Evolutionary conservation across 2,329 filamentous ascomycete genomes (phyloP), one percentile per base, ranked within the genome.

Genomic region (Chaetomium olivaceum): DNA sequence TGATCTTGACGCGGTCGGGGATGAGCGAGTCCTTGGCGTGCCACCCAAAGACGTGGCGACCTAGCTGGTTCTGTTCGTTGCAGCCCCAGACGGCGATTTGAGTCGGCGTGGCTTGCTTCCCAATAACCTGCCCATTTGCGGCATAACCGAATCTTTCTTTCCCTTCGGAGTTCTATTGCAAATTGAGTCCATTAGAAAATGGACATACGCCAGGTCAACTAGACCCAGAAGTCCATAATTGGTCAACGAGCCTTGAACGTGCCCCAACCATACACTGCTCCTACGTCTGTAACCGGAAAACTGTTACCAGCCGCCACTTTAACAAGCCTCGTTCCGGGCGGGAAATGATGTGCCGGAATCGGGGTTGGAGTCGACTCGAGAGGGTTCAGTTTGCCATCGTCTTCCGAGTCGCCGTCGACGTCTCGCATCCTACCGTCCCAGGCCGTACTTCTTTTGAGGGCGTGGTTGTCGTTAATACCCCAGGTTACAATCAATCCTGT

Each of bases 401-500:
- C 51, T 3, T 54, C 51, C 3, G 51, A 16, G n/a, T 51, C 51
- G 2, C 51, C 51, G 29, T 54, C 51, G 16, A 54, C n/a, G 11
- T 54, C 51, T 3, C 51, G 51, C 51, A 54, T 23, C 2, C 51
- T 25, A 11, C 51, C 51, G 4, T 54, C 51, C 51, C 51, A 54
- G 14, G 19, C 51, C 12, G 23, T 54, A 11, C 19, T 54, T 14
- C 56, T 58, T 21, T 33, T 33, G 4, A 58, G 36, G 46, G 55
- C 55, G 33, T 11, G 25, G 33, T 39, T 58, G 55, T 58, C 55
- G 16, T 58, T 58, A n/a, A 58, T 33, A 14, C 55, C 55, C 55
- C 55, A 58, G 4, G 55, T 58, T 9, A 58, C 55, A 27, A 58
- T 58, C 33, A n/a, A n/a, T n/a, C n/a, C 12, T 46, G 23, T 58